Evolutionary conservation across 1,139 yeast species (phyloP).

Genomic region (Hansenula anomala): DNA sequence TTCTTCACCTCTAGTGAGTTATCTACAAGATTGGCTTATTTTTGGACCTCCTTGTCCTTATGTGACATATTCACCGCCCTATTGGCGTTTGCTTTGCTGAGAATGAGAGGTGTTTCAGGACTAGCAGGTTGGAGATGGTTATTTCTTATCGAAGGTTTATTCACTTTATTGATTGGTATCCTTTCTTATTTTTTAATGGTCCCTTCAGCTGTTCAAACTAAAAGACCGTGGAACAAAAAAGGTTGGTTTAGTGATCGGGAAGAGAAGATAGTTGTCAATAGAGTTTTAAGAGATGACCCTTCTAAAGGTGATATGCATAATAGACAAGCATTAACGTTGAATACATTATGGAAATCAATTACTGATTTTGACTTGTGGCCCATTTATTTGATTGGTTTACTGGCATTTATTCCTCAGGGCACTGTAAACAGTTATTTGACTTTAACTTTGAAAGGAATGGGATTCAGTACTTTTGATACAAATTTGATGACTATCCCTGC

Average conservation of each 20-base stretch:
- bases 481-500: slow-evolving; percentile 49
- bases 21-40: slow-evolving; percentile 42
- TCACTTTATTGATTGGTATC: slow-evolving; percentile 53
- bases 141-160: slow-evolving; percentile 57
- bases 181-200: slow-evolving; percentile 53
- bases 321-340: slow-evolving; percentile 43
- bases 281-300: slow-evolving; percentile 64
- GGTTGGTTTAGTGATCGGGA: slow-evolving; percentile 67
- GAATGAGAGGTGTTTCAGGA: slow-evolving; percentile 29
- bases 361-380: slow-evolving; percentile 59
- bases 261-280: slow-evolving; percentile 57
- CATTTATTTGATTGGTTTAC: slow-evolving; percentile 43
- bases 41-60: slow-evolving; percentile 33
- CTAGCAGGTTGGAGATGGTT: slow-evolving; percentile 60
- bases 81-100: slow-evolving; percentile 39
- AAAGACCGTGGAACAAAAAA: slow-evolving; percentile 40
- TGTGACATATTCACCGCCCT: slow-evolving; percentile 29
- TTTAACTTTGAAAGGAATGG: slow-evolving; percentile 44
- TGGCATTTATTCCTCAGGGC: slow-evolving; percentile 38
- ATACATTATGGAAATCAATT: slow-evolving; percentile 34
- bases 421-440: slow-evolving; percentile 49
- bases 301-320: slow-evolving; percentile 67
- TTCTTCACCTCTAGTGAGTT: slow-evolving; percentile 46
- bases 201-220: slow-evolving; percentile 54
- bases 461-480: slow-evolving; percentile 51